Conservation (phyloP, 306 rosid species). For the Quercus bicolor region DNA sequence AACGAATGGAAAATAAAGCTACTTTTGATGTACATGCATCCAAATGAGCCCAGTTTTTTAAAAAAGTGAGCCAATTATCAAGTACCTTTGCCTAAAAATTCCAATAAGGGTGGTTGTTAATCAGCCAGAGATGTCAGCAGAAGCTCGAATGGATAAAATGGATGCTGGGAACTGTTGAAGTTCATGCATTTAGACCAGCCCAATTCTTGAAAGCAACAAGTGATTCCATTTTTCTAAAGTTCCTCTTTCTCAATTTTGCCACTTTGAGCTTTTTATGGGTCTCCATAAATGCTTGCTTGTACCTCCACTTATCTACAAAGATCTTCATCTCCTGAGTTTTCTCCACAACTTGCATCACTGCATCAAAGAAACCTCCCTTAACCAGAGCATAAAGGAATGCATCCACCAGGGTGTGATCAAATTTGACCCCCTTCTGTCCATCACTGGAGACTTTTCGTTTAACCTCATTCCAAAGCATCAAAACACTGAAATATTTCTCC, state of each 20-base stretch:
- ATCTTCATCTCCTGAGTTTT: conserved; percentile 79
- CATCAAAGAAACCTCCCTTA: conserved; percentile 96
- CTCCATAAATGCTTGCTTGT: conserved; percentile 97
- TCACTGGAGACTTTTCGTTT: conserved; percentile 55
- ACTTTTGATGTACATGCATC: conserved; percentile 10
- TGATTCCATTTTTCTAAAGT: conserved; percentile 76
- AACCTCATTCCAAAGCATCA: conserved; percentile 94
- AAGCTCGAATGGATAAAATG: conserved; percentile 8
- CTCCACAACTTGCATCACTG: conserved; percentile 94
- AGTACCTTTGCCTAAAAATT: conserved; percentile 15
- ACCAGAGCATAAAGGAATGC: conserved; percentile 87
- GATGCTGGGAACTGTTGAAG: not conserved
- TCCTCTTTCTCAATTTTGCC: conserved; percentile 67
- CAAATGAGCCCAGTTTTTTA: not conserved
- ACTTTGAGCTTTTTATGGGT: conserved; percentile 86
- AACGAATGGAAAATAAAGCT: conserved; percentile 4
- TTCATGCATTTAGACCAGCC: conserved; percentile 83
- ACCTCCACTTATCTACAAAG: conserved; percentile 95
- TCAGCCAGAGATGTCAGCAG: conserved; percentile 1
- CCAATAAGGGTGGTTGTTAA: conserved; percentile 10
- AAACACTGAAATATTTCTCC: conserved; percentile 73
- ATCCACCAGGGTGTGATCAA: conserved; percentile 73
- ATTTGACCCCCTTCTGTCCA: conserved; percentile 62
- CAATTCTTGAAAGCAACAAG: conserved; percentile 91
- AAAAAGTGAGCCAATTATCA: conserved; percentile 8